Evolutionary conservation across 805 yeast species (phyloP), one percentile per base, ranked within the genome.

Genomic region (Tetrapisispora taiwanensis): DNA sequence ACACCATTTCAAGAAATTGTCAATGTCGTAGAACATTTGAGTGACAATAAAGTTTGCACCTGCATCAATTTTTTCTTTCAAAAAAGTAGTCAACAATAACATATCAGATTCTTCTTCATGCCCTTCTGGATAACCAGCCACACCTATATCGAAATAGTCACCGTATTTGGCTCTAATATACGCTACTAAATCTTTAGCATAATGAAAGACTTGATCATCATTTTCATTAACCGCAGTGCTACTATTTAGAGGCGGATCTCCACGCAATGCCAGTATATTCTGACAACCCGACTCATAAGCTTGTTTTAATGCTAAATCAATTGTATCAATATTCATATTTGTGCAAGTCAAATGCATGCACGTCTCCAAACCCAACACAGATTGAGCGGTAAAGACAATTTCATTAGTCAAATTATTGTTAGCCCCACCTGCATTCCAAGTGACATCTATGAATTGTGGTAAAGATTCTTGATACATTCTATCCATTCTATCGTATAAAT

Each of bases 311-410:
- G 98, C 97, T 47, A 78, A 74, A 58, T 89, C 96, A 50, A 92
- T 84, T 50, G 81, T 70, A 34, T 75, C 76, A 26, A 79, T 70
- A 26, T 88, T 78, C 98, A 92, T 92, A 56, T 89, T 90, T 15
- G 97, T 88, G 59, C 98, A 92, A 2, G 98, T 92, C 66, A 92
- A 72, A 64, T 92, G 98, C 96, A 92, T 89, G 62, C 97, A 92
- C 0, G 97, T 90, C 58, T 90, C 97, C 48, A 90, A 70, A 8
- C 97, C 97, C 44, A 89, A 70, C 3, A 87, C 89, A 2, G 89
- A 79, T 54, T 89, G 95, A 0, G 97, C 78, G 3, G 95, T 87
- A 53, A 87, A 76, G 5, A 92, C 94, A 76, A 92, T 81, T 52
- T 92, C 97, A 22, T 39, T 39, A 30, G 88, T 83, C 50, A 88